Evolutionary conservation across 1,284 basidiomycete species (phyloP), one percentile per base, ranked within the genome.

Genomic region (Garcileccinum viscosum): DNA sequence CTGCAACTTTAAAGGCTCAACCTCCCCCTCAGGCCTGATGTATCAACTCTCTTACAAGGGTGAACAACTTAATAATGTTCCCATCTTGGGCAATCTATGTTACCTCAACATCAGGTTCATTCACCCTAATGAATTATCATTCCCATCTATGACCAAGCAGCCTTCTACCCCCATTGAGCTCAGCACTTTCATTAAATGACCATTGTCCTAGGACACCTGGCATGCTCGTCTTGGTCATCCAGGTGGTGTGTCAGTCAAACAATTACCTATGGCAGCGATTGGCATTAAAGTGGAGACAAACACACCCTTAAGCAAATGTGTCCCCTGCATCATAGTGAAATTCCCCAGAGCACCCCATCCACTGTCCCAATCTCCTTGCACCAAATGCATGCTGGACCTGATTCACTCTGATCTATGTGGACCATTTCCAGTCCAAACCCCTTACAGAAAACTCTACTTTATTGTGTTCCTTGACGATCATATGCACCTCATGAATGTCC

Each of bases 401-500:
- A 35, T 68, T 7, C 44, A 68, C 7, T 68, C 63, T 1, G 19
- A 68, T 12, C 7, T 68, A 0, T 68, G 63, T 61, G 44, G 67
- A 1, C 67, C 63, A 1, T 68, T 68, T 11, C 59, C 47, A 2
- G 4, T 27, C 1, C 4, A 17, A 1, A 68, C 63, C 0, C 47
- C 24, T 0, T 59, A 65, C 1, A 14, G 19, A 0, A 65, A 65
- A 5, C 38, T 44, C 0, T 68, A 65, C 9, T 68, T 65, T 14
- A 24, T 68, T 3, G 15, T 67, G 1, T 67, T 67, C 24, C 44
- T 68, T 0, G 47, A 68, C 11, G 38, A 68, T 17, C 60, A 65
- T 27, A 35, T 42, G 1, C 11, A 68, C 17, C 47, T 68, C 3
- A 4, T 68, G 2, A 61, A 65, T 17, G 63, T 68, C 2, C 44